Percentiles rank a stretch among this genome's conserved stretches.
Evolutionary conservation across 2,329 filamentous ascomycete genomes (phyloP).

Genomic region (Aspergillus fumigatiaffinis): DNA sequence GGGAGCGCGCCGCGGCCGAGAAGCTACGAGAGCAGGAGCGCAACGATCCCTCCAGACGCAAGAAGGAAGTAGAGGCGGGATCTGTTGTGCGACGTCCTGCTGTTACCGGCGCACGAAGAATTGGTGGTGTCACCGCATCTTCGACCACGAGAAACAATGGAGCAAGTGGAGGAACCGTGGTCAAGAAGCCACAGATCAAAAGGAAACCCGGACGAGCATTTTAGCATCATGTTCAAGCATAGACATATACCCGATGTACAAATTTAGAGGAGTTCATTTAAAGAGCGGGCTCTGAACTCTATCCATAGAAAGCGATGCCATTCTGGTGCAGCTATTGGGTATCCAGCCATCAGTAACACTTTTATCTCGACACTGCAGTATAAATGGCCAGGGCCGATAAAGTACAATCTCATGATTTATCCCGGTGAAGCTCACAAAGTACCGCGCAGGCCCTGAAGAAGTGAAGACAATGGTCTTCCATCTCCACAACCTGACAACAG

Average conservation of each 20-base stretch:
- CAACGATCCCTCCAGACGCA: conserved; percentile 31
- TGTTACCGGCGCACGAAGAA: conserved; percentile 20
- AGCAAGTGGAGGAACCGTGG: conserved; percentile 30
- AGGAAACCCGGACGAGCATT: conserved; percentile 35
- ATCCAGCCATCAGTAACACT: background rate
- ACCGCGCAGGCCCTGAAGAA: conserved; percentile 1
- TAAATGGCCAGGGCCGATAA: background rate
- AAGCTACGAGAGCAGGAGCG: conserved; percentile 38
- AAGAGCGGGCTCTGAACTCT: background rate
- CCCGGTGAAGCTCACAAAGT: background rate
- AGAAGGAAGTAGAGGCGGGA: conserved; percentile 34
- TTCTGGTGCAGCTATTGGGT: background rate
- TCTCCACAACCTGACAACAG: background rate
- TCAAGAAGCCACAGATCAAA: conserved; percentile 35
- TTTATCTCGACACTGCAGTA: background rate
- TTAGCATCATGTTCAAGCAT: conserved; percentile 11
- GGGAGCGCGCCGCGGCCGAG: conserved; percentile 50
- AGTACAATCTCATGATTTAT: background rate
- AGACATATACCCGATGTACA: conserved; percentile 7
- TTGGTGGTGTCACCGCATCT: conserved; percentile 28
- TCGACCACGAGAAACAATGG: conserved; percentile 20
- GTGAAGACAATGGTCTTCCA: background rate
- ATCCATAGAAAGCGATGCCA: background rate
- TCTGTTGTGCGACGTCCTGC: conserved; percentile 34
- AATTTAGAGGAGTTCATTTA: background rate